Conservation (phyloP, 108 stramenopile genomes). For the Nitzschia inconspicua region DNA sequence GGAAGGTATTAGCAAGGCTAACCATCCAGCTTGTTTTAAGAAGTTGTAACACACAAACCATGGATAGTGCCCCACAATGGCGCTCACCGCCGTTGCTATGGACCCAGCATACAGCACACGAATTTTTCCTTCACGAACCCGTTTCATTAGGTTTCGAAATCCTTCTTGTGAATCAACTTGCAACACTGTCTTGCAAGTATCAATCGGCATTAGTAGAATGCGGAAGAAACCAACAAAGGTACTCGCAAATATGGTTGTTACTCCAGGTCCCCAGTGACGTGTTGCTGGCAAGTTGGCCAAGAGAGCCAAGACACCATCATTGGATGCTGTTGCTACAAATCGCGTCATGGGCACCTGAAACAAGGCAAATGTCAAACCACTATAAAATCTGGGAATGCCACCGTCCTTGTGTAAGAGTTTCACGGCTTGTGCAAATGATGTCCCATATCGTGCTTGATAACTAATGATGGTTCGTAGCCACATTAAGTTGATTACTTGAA, state of each 20-base stretch:
- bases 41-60: constrained; percentile 73
- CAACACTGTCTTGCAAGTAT: constrained; percentile 96
- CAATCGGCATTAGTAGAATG: constrained; percentile 89
- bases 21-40: constrained; percentile 36
- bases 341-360: constrained; percentile 86
- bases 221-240: constrained; percentile 82
- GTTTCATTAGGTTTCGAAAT: constrained; percentile 55
- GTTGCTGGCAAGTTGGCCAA: constrained; percentile 42
- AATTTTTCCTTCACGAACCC: constrained; percentile 66
- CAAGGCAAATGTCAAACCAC: constrained; percentile 87
- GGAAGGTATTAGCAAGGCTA: constrained; percentile 35
- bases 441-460: constrained; percentile 95
- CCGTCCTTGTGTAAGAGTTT: constrained; percentile 66
- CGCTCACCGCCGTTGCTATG: constrained; percentile 54
- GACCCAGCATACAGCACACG: constrained; percentile 74
- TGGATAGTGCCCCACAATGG: constrained; percentile 72
- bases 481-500: constrained; percentile 87
- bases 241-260: constrained; percentile 70
- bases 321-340: constrained; percentile 92
- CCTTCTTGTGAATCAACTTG: constrained; percentile 84
- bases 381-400: constrained; percentile 90
- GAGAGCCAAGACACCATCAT: constrained; percentile 81
- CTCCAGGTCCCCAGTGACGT: constrained; percentile 67
- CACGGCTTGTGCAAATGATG: constrained; percentile 63
- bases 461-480: constrained; percentile 92